These are phyloP conservation scores for Gossypium davidsonii DNA, from an alignment of 441 rosid genomes.

Conservation along the genomic window DNA sequence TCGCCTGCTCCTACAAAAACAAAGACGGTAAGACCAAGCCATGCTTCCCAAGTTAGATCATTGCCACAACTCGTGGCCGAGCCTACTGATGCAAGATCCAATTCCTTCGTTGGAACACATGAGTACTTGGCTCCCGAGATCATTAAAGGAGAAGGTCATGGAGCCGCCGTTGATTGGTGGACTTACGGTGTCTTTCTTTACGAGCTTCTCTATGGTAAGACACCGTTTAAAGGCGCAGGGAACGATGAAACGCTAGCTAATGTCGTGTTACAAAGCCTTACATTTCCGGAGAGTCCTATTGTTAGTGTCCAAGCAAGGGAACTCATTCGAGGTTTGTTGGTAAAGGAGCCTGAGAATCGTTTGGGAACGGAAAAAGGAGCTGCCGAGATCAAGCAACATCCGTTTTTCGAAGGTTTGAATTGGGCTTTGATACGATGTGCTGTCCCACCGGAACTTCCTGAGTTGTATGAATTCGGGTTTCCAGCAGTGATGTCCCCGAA, in stretches of 20 bases:
- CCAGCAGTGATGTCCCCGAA: slow-evolving; percentile 29
- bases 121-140: slow-evolving; percentile 92
- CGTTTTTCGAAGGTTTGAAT: slow-evolving; percentile 82
- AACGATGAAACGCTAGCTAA: slow-evolving; percentile 85
- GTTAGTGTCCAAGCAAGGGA: slow-evolving; percentile 86
- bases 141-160: slow-evolving; percentile 92
- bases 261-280: slow-evolving; percentile 62
- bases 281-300: slow-evolving; percentile 66
- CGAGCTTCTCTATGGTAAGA: slow-evolving; percentile 78
- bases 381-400: slow-evolving; percentile 85
- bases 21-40: slow-evolving; percentile 41
- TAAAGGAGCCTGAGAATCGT: slow-evolving; percentile 82
- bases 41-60: slow-evolving; percentile 40
- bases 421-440: slow-evolving; percentile 93
- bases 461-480: slow-evolving; percentile 47
- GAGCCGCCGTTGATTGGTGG: slow-evolving; percentile 99
- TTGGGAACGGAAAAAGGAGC: slow-evolving; percentile 83
- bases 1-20: slow-evolving; percentile 47
- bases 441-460: slow-evolving; percentile 80
- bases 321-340: slow-evolving; percentile 65
- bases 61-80: slow-evolving; percentile 93
- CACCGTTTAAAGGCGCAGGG: slow-evolving; percentile 79
- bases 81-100: slow-evolving; percentile 90
- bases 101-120: slow-evolving; percentile 92
- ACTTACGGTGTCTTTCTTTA: slow-evolving; percentile 83